Percentiles rank a stretch among this genome's conserved stretches.
phyloP scores from a whole-genome alignment of 192 early-diverging fungal species.

The Linderina pennispora region DNA sequence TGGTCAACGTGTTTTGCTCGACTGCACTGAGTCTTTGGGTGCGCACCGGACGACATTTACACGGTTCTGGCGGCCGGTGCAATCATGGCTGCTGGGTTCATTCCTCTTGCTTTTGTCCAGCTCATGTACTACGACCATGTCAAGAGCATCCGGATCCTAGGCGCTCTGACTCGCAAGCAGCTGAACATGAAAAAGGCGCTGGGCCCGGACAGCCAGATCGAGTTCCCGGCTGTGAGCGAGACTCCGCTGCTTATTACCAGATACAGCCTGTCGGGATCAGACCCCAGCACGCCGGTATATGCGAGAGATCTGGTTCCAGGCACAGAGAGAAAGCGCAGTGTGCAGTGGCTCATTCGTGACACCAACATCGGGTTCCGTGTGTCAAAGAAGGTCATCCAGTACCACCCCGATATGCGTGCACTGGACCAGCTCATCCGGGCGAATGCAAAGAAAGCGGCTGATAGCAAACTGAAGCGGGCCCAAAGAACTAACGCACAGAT shows the following conservation, averaged over 20 bases:
- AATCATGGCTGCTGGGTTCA: slow-evolving; percentile 24
- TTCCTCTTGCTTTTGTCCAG: slow-evolving; percentile 24
- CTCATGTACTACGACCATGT: slow-evolving; percentile 29
- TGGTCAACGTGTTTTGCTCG: slow-evolving; percentile 24
- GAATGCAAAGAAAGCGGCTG: too few relatives aligned
- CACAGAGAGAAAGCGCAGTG: slow-evolving; percentile 20
- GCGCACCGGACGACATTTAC: slow-evolving; percentile 20
- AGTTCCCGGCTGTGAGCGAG: slow-evolving; percentile 21
- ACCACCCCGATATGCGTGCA: slow-evolving; percentile 30
- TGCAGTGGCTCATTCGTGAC: slow-evolving; percentile 21
- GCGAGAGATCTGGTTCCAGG: slow-evolving; percentile 31
- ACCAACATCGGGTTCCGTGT: slow-evolving; percentile 13
- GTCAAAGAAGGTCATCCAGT: slow-evolving; percentile 29
- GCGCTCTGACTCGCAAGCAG: slow-evolving; percentile 9
- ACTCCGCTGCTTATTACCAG: slow-evolving; percentile 30
- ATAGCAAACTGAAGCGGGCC: too few relatives aligned
- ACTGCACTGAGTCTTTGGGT: slow-evolving; percentile 24
- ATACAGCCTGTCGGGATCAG: slow-evolving; percentile 15
- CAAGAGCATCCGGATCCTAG: slow-evolving; percentile 30
- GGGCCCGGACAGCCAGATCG: slow-evolving; percentile 18
- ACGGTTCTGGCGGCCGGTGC: slow-evolving; percentile 17
- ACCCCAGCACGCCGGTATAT: slow-evolving; percentile 16
- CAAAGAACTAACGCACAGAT: slow-evolving; percentile 3
- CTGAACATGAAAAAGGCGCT: slow-evolving; percentile 5
- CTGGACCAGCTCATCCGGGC: slow-evolving; percentile 27